Evolutionary conservation across 1,284 basidiomycete genomes (phyloP), one percentile per base, ranked within the genome.

Genomic region (Rhodotorula sp.): DNA sequence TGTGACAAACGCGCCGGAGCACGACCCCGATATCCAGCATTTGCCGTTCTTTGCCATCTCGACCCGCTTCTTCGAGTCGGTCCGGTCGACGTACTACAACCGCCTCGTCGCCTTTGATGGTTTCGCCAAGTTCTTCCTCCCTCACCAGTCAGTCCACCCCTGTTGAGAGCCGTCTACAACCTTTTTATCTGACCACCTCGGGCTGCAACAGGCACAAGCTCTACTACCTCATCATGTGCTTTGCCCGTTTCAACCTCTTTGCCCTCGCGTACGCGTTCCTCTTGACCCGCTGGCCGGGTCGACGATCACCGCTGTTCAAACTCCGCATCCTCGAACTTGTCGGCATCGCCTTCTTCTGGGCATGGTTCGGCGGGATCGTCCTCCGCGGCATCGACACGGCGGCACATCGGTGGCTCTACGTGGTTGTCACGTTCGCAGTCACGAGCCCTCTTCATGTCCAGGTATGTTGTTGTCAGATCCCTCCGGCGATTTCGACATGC

Each of bases 231-330:
- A 85, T 99, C 79, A 90, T 99, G 84, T 87, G 87, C 20, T 89
- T 99, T 71, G 96, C 91, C 5, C 90, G 96, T 62, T 97, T 98
- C 85, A 99, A 99, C 82, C 90, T 99, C 60, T 97, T 97, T 81
- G 89, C 85, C 63, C 89, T 91, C 73, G 94, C 93, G 5, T 99
- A 97, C 81, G 82, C 80, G 47, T 93, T 88, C 82, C 85, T 99
- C 54, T 83, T 87, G 68, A 86, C 86, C 72, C 84, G 83, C 56
- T 81, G 71, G 84, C 58, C 82, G 78, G 70, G 79, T 76, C 51
- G 80, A 81, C 73, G 72, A 51, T 57, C 83, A 80, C 75, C 83
- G 79, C 79, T 76, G 64, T 65, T 82, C 66, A 77, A 69, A 46
- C 63, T 75, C 10, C 64, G 73, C 39, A 59, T 67, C 29, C 68